These are phyloP conservation scores for Lecanicillium sp. DNA, from an alignment of 2,329 filamentous ascomycete genomes.

Conservation along the genomic window DNA sequence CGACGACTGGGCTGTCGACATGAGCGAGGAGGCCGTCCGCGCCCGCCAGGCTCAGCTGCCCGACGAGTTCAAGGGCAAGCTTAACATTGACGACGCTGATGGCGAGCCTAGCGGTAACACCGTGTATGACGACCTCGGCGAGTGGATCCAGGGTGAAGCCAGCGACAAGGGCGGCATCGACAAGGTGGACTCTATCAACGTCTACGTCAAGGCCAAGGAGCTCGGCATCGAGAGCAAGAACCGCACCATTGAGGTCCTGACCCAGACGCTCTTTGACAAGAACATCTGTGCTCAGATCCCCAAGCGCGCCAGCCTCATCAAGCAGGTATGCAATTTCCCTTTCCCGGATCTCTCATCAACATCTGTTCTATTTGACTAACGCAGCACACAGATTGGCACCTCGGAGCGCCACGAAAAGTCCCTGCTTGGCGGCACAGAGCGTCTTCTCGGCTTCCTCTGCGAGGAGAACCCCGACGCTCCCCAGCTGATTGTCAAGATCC, in stretches of 20 bases:
- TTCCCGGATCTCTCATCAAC: background rate
- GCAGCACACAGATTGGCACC: conserved; percentile 56
- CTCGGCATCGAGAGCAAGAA: conserved; percentile 92
- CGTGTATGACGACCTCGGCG: conserved; percentile 83
- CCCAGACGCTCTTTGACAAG: conserved; percentile 89
- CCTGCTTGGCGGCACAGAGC: conserved; percentile 89
- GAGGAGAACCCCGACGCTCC: conserved; percentile 73
- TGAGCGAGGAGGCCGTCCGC: conserved; percentile 90
- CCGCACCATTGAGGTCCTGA: conserved; percentile 83
- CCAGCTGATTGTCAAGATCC: conserved; percentile 72
- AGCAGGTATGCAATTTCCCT: conserved; percentile 58
- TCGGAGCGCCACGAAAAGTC: conserved; percentile 95
- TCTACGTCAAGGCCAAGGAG: conserved; percentile 96
- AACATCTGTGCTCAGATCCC: conserved; percentile 83
- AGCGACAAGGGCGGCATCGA: conserved; percentile 65
- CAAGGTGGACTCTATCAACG: conserved; percentile 79
- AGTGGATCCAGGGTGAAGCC: conserved; percentile 77
- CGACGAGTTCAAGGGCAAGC: conserved; percentile 87
- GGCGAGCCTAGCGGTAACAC: conserved; percentile 68
- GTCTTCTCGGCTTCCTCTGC: conserved; percentile 65
- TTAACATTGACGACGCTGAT: conserved; percentile 78
- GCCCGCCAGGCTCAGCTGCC: conserved; percentile 89
- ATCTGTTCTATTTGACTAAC: conserved; percentile 19
- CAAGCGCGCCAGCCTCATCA: conserved; percentile 76
- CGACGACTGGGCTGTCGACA: conserved; percentile 92